phyloP scores from a whole-genome alignment of 225 moss, liverwort and hornwort genomes.

The Anthoceros angustus region DNA sequence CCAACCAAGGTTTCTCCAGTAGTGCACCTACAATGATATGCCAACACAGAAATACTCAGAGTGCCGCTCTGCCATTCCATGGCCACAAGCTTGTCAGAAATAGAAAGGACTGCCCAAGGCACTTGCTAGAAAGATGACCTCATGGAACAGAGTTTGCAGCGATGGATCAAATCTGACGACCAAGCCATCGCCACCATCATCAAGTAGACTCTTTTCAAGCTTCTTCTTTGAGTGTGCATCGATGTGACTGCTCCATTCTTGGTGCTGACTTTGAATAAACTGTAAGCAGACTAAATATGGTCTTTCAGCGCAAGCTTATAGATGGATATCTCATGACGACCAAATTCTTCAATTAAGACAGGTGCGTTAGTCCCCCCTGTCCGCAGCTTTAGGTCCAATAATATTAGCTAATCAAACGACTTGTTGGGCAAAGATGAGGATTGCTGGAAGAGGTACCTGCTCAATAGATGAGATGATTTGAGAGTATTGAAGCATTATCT shows the following conservation, averaged over 20 bases:
- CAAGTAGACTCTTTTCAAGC: constrained; percentile 36
- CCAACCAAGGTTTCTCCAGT: constrained; percentile 51
- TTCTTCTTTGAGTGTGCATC: constrained; percentile 40
- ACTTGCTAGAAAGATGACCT: constrained; percentile 19
- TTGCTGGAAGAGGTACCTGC: constrained; percentile 19
- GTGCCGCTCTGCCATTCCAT: not conserved
- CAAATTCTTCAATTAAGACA: no score
- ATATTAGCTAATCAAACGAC: no score
- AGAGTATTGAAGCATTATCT: constrained; percentile 43
- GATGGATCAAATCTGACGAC: constrained; percentile 43
- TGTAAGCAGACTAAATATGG: constrained; percentile 11
- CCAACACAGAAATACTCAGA: not conserved
- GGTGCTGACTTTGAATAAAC: constrained; percentile 58
- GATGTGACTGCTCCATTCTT: constrained; percentile 43
- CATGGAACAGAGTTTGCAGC: constrained; percentile 45
- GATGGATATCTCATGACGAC: no score
- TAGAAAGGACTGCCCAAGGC: not conserved
- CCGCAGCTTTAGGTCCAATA: no score
- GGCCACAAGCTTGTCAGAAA: not conserved
- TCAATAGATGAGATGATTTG: constrained; percentile 42
- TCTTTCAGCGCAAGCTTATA: not conserved
- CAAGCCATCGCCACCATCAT: constrained; percentile 39
- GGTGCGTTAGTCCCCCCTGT: no score
- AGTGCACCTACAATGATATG: constrained; percentile 25
- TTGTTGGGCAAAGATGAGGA: no score